Conservation (phyloP, 805 yeast species). For the Wickerhamia fluorescens region DNA sequence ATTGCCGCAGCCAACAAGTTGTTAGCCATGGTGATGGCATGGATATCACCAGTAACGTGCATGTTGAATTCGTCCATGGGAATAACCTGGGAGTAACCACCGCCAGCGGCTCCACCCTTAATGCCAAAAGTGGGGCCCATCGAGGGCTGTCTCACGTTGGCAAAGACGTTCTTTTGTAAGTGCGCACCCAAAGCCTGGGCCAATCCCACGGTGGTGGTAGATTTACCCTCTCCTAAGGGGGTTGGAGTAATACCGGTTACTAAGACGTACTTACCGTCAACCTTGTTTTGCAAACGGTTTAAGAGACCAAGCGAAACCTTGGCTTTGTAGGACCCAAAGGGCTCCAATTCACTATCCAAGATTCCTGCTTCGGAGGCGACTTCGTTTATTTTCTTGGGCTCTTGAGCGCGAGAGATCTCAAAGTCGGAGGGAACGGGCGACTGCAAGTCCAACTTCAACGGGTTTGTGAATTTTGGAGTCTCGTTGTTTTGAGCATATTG, state of each 20-base stretch:
- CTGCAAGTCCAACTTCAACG: constrained; percentile 49
- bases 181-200: constrained; percentile 80
- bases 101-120: constrained; percentile 90
- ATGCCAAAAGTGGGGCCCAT: constrained; percentile 89
- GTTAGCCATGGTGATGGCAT: constrained; percentile 78
- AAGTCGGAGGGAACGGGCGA: constrained; percentile 77
- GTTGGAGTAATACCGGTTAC: constrained; percentile 86
- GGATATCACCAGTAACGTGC: constrained; percentile 83
- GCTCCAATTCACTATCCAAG: constrained; percentile 61
- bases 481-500: constrained; percentile 33
- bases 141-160: constrained; percentile 81
- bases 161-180: constrained; percentile 59
- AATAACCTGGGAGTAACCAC: constrained; percentile 81
- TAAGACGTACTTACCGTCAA: constrained; percentile 65
- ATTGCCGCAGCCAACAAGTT: constrained; percentile 79
- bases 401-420: constrained; percentile 70
- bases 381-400: constrained; percentile 61
- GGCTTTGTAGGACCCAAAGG: constrained; percentile 70
- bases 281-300: constrained; percentile 51
- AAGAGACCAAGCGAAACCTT: constrained; percentile 61
- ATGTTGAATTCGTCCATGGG: constrained; percentile 87
- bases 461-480: constrained; percentile 41
- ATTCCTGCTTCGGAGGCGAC: constrained; percentile 68
- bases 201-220: constrained; percentile 77
- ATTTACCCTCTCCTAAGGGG: constrained; percentile 81